Evolutionary conservation across 768 basidiomycete genomes (phyloP).

Genomic region (Fibroporia radiculosa): DNA sequence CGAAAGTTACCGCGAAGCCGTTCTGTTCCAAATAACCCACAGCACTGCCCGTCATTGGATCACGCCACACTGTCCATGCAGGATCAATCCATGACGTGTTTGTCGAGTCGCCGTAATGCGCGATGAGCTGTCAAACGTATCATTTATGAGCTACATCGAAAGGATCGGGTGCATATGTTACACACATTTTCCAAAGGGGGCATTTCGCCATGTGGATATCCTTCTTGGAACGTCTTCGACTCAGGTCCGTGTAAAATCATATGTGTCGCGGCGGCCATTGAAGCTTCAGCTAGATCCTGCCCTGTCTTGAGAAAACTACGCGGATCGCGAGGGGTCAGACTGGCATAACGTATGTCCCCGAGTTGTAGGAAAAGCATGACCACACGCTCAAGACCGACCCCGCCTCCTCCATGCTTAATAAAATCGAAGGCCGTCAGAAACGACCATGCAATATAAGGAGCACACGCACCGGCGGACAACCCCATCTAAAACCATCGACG

Average conservation of each 20-base stretch:
- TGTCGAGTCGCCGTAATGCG: conserved; percentile 57
- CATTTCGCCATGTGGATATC: conserved; percentile 18
- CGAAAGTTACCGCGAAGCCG: conserved; percentile 53
- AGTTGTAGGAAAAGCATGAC: conserved; percentile 97
- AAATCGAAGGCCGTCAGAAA: neutral
- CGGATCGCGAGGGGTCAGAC: conserved; percentile 94
- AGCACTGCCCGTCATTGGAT: conserved; percentile 46
- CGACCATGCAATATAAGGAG: neutral
- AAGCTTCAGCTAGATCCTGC: conserved; percentile 18
- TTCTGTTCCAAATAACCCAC: conserved; percentile 52
- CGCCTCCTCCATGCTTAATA: conserved; percentile 93
- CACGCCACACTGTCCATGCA: conserved; percentile 41
- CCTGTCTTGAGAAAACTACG: conserved; percentile 52
- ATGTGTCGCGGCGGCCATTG: conserved; percentile 16
- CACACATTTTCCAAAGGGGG: conserved; percentile 26
- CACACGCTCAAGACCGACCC: conserved; percentile 90
- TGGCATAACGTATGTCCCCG: conserved; percentile 87
- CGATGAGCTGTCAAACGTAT: conserved; percentile 35
- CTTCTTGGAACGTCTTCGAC: conserved; percentile 19
- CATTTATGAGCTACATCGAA: neutral
- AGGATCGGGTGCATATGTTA: neutral
- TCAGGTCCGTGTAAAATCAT: conserved; percentile 23
- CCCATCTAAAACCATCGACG: conserved; percentile 89
- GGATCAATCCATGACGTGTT: conserved; percentile 68
- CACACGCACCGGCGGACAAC: conserved; percentile 65